phyloP scores from a whole-genome alignment of 2,329 filamentous ascomycete species.

The Pseudocercospora eumusae region DNA sequence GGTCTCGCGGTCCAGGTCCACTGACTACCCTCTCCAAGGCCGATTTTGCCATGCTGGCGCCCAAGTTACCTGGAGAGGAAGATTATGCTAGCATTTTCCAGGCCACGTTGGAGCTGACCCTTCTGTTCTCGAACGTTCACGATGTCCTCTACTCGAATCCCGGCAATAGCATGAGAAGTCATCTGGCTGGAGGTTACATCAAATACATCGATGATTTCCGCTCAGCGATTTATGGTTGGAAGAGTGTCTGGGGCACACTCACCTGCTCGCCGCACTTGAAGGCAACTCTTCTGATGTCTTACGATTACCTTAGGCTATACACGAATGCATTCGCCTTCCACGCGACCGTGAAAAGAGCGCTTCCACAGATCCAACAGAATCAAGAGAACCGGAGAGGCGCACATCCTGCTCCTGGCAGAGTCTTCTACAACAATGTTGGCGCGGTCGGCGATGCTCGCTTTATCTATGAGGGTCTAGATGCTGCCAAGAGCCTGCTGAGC shows the following conservation, averaged over 20 bases:
- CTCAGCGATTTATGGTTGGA: constrained; percentile 68
- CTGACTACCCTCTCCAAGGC: constrained; percentile 64
- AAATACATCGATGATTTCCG: constrained; percentile 75
- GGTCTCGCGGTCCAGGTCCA: constrained; percentile 70
- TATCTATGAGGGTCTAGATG: constrained; percentile 54
- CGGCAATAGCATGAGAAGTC: constrained; percentile 67
- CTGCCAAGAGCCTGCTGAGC: constrained; percentile 52
- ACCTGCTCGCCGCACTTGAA: constrained; percentile 68
- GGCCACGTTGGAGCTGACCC: constrained; percentile 69
- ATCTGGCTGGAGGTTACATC: constrained; percentile 70
- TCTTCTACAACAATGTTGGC: constrained; percentile 54
- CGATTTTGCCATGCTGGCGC: constrained; percentile 67
- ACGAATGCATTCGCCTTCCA: constrained; percentile 77
- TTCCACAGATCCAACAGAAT: constrained; percentile 39
- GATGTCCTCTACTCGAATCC: constrained; percentile 73
- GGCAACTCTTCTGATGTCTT: constrained; percentile 67
- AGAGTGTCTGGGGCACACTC: constrained; percentile 67
- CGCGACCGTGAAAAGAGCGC: constrained; percentile 59
- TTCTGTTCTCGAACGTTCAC: constrained; percentile 72
- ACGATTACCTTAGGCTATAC: constrained; percentile 72
- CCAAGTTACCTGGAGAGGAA: constrained; percentile 60
- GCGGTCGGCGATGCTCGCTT: constrained; percentile 52
- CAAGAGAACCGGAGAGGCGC: constrained; percentile 27
- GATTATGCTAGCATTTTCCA: constrained; percentile 70
- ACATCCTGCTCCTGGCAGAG: constrained; percentile 30